Conservation (phyloP, 2,329 filamentous ascomycete species). For the Cladorrhinum sp. region DNA sequence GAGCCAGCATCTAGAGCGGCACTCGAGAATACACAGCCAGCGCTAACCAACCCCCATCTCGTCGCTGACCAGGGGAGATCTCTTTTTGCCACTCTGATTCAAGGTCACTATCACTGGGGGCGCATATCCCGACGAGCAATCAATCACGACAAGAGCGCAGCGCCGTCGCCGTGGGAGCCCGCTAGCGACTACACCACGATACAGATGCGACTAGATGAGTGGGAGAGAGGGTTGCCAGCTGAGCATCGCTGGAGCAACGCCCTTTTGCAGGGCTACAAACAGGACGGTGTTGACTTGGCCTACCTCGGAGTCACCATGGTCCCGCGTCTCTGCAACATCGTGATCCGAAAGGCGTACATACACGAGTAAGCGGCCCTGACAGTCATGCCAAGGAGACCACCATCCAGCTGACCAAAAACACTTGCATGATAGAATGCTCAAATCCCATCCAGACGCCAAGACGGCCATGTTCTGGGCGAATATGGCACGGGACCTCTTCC, state of each 20-base stretch:
- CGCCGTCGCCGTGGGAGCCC: slow-evolving; percentile 47
- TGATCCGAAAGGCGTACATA: slow-evolving; percentile 53
- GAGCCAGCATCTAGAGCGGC: slow-evolving; percentile 50
- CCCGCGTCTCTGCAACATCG: slow-evolving; percentile 54
- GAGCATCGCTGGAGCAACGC: slow-evolving; percentile 47
- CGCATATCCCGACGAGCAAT: slow-evolving; percentile 48
- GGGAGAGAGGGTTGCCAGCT: slow-evolving; percentile 47
- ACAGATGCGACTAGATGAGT: slow-evolving; percentile 42
- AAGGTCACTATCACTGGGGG: slow-evolving; percentile 55
- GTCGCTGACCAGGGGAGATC: slow-evolving; percentile 45
- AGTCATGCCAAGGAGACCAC: slow-evolving; percentile 15
- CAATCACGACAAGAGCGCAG: slow-evolving; percentile 40
- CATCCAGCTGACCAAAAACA: not conserved
- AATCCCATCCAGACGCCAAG: slow-evolving; percentile 37
- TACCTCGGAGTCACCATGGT: slow-evolving; percentile 56
- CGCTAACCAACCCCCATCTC: slow-evolving; percentile 44
- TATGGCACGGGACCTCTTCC: slow-evolving; percentile 47
- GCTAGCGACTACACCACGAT: slow-evolving; percentile 48
- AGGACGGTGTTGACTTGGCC: slow-evolving; percentile 48
- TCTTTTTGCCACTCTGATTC: slow-evolving; percentile 54
- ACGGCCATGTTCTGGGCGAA: slow-evolving; percentile 40
- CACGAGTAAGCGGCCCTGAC: slow-evolving; percentile 38
- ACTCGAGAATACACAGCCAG: slow-evolving; percentile 51
- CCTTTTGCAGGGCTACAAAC: slow-evolving; percentile 45
- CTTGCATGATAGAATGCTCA: slow-evolving; percentile 39